Conservation (phyloP, 1,139 yeast genomes). For the Saccharomyces uvarum region DNA sequence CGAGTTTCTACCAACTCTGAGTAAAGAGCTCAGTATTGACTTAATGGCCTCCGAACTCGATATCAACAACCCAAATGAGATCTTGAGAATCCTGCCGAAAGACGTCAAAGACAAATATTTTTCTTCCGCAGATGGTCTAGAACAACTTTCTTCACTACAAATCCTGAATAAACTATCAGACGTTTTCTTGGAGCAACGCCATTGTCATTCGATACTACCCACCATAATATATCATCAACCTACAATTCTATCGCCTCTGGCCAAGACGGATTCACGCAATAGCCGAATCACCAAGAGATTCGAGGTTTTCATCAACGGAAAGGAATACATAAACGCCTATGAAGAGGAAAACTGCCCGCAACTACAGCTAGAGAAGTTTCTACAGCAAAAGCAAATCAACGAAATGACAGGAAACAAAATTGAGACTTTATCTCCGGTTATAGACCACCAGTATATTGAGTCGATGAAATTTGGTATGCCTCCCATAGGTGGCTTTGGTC, state of each 20-base stretch:
- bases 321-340: constrained; percentile 86
- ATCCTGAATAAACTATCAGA: constrained; percentile 62
- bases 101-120: constrained; percentile 2
- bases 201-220: constrained; percentile 51
- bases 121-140: constrained; percentile 1
- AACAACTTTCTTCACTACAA: constrained; percentile 38
- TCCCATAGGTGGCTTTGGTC: constrained; percentile 97
- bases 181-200: constrained; percentile 44
- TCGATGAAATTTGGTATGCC: constrained; percentile 91
- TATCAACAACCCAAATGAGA: constrained; percentile 33
- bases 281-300: constrained; percentile 41
- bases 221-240: constrained; percentile 81
- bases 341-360: constrained; percentile 92
- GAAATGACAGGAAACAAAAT: constrained; percentile 41
- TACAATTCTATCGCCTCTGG: constrained; percentile 73
- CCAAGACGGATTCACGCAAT: constrained; percentile 40
- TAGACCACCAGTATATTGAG: constrained; percentile 65
- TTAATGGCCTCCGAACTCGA: constrained; percentile 31
- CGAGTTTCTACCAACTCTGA: constrained; percentile 57
- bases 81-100: constrained; percentile 29
- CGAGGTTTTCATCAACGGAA: constrained; percentile 73
- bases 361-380: constrained; percentile 55
- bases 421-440: constrained; percentile 47
- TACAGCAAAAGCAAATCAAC: constrained; percentile 45
- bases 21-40: constrained; percentile 34